These are phyloP conservation scores for Dittrichia graveolens DNA, from an alignment of 129 eudicot species.

Conservation along the genomic window DNA sequence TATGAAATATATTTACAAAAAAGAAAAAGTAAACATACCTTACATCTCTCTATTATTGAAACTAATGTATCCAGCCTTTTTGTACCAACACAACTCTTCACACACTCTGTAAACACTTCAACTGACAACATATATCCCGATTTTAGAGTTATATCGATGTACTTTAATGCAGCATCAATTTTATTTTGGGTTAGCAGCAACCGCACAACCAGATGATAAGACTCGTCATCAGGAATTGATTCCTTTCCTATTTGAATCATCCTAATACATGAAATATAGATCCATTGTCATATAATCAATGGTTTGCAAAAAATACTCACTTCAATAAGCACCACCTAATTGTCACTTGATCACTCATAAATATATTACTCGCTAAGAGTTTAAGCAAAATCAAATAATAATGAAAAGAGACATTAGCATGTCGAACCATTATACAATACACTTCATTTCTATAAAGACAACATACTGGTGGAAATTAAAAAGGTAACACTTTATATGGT, in stretches of 20 bases:
- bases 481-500: neutral
- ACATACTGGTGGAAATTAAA: neutral
- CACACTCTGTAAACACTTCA: conserved; percentile 57
- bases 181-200: conserved; percentile 53
- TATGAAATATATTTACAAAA: neutral
- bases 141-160: conserved; percentile 62
- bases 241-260: conserved; percentile 68
- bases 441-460: neutral
- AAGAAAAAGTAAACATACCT: conserved; percentile 48
- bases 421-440: neutral
- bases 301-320: conserved; percentile 14
- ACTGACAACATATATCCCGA: conserved; percentile 70
- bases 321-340: neutral
- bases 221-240: conserved; percentile 76
- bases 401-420: neutral
- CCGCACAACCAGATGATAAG: conserved; percentile 64
- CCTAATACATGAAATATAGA: conserved; percentile 47
- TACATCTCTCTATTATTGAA: conserved; percentile 85
- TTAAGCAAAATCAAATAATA: neutral
- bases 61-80: conserved; percentile 75
- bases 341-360: conserved; percentile 21
- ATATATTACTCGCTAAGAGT: neutral
- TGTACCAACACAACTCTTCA: conserved; percentile 47
- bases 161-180: conserved; percentile 70
- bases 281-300: conserved; percentile 22